Evolutionary conservation across 306 rosid species (phyloP).

Genomic region (Vigna trinervia): DNA sequence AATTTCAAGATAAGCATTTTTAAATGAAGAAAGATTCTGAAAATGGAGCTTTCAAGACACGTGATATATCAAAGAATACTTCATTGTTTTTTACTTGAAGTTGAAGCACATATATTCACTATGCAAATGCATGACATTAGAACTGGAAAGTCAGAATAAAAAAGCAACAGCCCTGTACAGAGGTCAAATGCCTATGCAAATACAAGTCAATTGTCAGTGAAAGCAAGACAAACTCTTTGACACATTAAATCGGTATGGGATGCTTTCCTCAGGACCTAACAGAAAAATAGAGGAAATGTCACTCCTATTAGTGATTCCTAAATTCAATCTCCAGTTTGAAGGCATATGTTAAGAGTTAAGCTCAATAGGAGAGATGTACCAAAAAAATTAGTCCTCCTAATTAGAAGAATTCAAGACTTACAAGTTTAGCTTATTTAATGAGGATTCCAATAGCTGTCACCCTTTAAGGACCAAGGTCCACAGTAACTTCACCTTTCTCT

Average conservation of each 20-base stretch:
- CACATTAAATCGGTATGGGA: neutral
- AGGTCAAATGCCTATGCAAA: neutral
- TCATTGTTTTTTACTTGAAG: neutral
- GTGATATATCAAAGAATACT: conserved; percentile 8
- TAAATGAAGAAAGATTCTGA: too few relatives aligned
- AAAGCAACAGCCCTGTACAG: neutral
- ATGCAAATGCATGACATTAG: neutral
- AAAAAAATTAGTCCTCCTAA: too few relatives aligned
- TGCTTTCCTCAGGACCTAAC: neutral
- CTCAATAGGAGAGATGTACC: too few relatives aligned
- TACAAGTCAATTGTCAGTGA: conserved; percentile 7
- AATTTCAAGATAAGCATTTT: too few relatives aligned
- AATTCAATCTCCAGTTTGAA: neutral
- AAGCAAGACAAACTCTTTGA: neutral
- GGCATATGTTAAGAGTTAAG: too few relatives aligned
- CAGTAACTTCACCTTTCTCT: too few relatives aligned
- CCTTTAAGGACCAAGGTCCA: too few relatives aligned
- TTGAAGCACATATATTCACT: neutral
- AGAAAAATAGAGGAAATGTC: neutral
- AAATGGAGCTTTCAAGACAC: neutral
- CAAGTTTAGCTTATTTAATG: too few relatives aligned
- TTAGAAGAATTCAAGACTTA: too few relatives aligned
- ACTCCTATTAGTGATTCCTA: neutral
- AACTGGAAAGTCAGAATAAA: neutral
- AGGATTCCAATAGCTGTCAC: too few relatives aligned